Base-by-base conservation (phyloP, 2,329 filamentous ascomycete species). In the Raffaelea ambrosiae region DNA sequence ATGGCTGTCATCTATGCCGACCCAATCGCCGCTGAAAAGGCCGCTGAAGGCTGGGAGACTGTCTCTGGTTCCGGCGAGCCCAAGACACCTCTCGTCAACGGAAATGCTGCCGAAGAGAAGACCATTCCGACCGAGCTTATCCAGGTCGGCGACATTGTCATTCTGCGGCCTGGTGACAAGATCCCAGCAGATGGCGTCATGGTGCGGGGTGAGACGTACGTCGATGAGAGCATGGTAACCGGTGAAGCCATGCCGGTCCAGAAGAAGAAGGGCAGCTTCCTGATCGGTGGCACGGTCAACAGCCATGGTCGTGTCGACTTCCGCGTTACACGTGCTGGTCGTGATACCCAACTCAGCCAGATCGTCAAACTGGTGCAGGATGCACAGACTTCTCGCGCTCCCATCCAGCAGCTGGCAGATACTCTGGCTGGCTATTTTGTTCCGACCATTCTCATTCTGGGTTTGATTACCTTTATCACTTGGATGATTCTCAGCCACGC, bases 321-420 rank as follows among this genome's bases (percentile, higher is more conserved):
- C 65, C 82, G 86, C 40, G 93, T 98, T 50, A 95, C 87, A 3
- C 81, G 91, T 57, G 90, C 91, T 33, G 93, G 93, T 43, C 85
- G 90, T 53, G 91, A 98, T 61, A 98, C 93, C 1, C 91, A 97
- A 63, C 82, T 98, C 48, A 95, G 89, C 66, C 93, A 97, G 66
- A 98, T 98, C 55, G 93, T 98, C 53, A 93, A 91, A 65, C 78
- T 97, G n/a, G 93, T 98, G 0, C 93, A 98, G 65, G 88, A 96
- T 63, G 93, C 93, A 3, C 93, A 98, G 65, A 97, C 91, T 3
- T 91, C 82, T 46, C 81, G 93, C 36, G 93, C 93, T 8, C 93
- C 93, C 0, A 98, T 98, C 51, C 93, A 98, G 64, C 81, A 88
- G 40, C 79, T 97, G 61, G 93, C 90, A 4, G 93, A 98, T 66